phyloP scores from a whole-genome alignment of 2,329 filamentous ascomycete genomes.

The Fusarium poae region DNA sequence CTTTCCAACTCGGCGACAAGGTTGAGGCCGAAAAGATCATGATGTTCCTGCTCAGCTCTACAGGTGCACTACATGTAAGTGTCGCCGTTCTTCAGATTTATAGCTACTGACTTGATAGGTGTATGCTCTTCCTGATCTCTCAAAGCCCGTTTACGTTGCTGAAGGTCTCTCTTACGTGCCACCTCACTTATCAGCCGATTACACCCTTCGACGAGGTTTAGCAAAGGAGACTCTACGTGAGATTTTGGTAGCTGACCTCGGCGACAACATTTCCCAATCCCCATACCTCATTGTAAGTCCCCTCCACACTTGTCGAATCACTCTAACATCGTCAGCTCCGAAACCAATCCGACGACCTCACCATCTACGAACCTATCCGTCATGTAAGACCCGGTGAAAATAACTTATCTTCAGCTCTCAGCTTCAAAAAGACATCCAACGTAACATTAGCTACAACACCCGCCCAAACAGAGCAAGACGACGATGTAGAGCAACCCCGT shows the following conservation, averaged over 20 bases:
- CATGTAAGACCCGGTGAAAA: slow-evolving; percentile 56
- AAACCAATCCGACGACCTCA: slow-evolving; percentile 83
- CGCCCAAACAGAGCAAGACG: slow-evolving; percentile 64
- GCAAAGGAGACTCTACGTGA: slow-evolving; percentile 82
- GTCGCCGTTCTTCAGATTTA: not conserved
- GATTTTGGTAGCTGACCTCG: slow-evolving; percentile 85
- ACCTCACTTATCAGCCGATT: slow-evolving; percentile 79
- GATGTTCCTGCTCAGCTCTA: slow-evolving; percentile 81
- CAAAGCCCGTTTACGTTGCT: slow-evolving; percentile 77
- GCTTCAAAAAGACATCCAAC: slow-evolving; percentile 82
- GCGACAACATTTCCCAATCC: slow-evolving; percentile 75
- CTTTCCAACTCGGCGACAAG: slow-evolving; percentile 65
- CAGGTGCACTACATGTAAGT: slow-evolving; percentile 81
- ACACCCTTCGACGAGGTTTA: slow-evolving; percentile 75
- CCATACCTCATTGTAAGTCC: slow-evolving; percentile 84
- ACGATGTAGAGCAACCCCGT: slow-evolving; percentile 60
- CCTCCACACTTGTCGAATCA: rapidly evolving
- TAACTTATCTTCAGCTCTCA: slow-evolving; percentile 68
- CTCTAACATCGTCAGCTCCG: slow-evolving; percentile 69
- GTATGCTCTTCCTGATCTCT: slow-evolving; percentile 80
- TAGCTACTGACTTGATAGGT: slow-evolving; percentile 63
- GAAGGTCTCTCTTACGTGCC: slow-evolving; percentile 84
- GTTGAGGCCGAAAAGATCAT: slow-evolving; percentile 66
- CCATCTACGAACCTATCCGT: slow-evolving; percentile 86
- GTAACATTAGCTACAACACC: slow-evolving; percentile 72